Evolutionary conservation across 352 stramenopile genomes (phyloP).

Genomic region (Phytophthora lateralis): DNA sequence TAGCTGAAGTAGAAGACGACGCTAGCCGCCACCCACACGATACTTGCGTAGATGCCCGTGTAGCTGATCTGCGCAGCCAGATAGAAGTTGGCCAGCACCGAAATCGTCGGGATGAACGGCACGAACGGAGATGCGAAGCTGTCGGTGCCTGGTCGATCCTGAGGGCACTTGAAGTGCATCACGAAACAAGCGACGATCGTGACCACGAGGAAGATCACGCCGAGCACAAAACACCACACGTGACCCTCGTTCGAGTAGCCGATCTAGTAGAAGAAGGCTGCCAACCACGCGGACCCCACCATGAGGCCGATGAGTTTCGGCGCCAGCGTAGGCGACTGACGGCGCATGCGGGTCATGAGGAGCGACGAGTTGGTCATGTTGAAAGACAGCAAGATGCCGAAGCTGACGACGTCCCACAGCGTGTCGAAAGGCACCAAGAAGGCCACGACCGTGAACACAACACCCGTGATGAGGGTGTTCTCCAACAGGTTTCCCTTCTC

Average conservation of each 20-base stretch:
- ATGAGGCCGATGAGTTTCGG: constrained; percentile 52
- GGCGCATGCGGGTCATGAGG: constrained; percentile 72
- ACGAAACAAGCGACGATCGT: constrained; percentile 32
- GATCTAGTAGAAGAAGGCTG: constrained; percentile 73
- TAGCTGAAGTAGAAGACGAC: constrained; percentile 83
- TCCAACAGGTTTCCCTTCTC: constrained; percentile 81
- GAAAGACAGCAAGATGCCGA: constrained; percentile 90
- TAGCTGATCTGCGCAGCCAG: constrained; percentile 65
- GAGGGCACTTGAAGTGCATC: constrained; percentile 67
- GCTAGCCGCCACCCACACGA: constrained; percentile 57
- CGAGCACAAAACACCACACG: constrained; percentile 39
- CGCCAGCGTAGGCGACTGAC: constrained; percentile 51
- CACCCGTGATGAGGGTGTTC: constrained; percentile 73
- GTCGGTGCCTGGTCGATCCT: constrained; percentile 46
- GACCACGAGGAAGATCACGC: constrained; percentile 56
- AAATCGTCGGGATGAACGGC: constrained; percentile 61
- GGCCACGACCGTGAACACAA: constrained; percentile 69
- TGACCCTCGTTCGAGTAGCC: constrained; percentile 61
- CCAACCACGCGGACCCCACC: constrained; percentile 42
- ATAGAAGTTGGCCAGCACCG: constrained; percentile 76
- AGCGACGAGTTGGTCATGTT: constrained; percentile 84
- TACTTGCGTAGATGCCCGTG: constrained; percentile 53
- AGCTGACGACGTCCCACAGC: constrained; percentile 90
- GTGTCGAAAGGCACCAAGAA: constrained; percentile 78
- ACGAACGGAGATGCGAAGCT: constrained; percentile 73